These are phyloP conservation scores for Fusarium anguioides DNA, from an alignment of 2,329 filamentous ascomycete genomes.

Conservation along the genomic window DNA sequence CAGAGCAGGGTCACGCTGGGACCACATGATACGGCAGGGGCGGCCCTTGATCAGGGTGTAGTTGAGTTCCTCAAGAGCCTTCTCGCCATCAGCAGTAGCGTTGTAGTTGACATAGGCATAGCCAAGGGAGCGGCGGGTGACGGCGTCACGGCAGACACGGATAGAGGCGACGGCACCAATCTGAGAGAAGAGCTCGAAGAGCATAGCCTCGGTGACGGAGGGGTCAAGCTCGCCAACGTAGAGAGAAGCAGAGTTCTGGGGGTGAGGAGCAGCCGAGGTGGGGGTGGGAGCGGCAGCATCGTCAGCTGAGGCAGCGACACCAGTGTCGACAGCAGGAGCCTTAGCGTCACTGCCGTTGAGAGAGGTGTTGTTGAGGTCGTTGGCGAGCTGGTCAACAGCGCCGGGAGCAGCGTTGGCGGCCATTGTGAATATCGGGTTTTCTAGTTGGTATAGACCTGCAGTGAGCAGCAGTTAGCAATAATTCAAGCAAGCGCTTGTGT, in stretches of 20 bases:
- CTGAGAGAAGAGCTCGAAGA: conserved; percentile 99
- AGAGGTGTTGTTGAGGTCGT: conserved; percentile 78
- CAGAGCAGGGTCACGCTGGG: conserved; percentile 97
- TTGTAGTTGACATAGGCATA: conserved; percentile 99
- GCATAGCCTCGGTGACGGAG: conserved; percentile 99
- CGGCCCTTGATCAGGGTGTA: conserved; percentile 99
- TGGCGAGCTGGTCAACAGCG: conserved; percentile 83
- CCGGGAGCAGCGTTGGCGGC: conserved; percentile 67
- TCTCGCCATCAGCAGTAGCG: conserved; percentile 94
- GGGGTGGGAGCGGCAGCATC: conserved; percentile 77
- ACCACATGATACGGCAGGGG: conserved; percentile 99
- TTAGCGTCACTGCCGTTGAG: conserved; percentile 75
- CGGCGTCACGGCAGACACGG: conserved; percentile 98
- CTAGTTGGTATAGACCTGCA: conserved; percentile 35
- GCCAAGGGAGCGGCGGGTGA: conserved; percentile 97
- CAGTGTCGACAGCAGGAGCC: conserved; percentile 79
- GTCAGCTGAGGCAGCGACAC: conserved; percentile 64
- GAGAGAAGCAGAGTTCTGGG: conserved; percentile 95
- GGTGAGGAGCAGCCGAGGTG: conserved; percentile 78
- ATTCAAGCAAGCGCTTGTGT: conserved; percentile 15
- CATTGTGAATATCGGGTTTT: conserved; percentile 60
- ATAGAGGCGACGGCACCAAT: conserved; percentile 99
- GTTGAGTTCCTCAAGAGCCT: conserved; percentile 98
- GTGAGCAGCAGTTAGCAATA: conserved; percentile 28
- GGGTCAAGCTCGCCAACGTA: conserved; percentile 99